Percentiles rank a stretch among this genome's conserved stretches.
These are phyloP conservation scores for Pleurotus tuber-regium DNA, from an alignment of 768 basidiomycete genomes.

Conservation along the genomic window DNA sequence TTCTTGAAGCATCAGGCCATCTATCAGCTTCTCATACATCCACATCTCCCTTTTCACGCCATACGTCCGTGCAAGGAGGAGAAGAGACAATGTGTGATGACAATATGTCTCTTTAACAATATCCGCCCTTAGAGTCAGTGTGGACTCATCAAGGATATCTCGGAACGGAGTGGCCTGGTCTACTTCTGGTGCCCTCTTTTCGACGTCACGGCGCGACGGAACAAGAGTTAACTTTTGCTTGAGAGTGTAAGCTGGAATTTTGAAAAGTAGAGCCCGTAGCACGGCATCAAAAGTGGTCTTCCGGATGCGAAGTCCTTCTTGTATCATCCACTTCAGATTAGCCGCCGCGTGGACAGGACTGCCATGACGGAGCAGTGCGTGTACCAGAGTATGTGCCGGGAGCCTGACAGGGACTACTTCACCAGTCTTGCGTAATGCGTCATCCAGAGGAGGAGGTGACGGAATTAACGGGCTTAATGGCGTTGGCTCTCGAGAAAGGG, in stretches of 20 bases:
- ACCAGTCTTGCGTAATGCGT: not conserved
- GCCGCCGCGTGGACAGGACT: not conserved
- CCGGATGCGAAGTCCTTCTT: not conserved
- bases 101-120: not conserved
- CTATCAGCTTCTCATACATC: slow-evolving; percentile 4
- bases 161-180: not conserved
- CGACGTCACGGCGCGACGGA: no score
- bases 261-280: not conserved
- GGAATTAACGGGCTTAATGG: not conserved
- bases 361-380: not conserved
- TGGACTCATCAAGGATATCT: no score
- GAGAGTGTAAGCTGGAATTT: not conserved
- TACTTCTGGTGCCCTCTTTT: no score
- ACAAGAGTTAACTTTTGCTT: not conserved
- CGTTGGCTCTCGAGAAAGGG: no score
- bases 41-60: slow-evolving; percentile 5
- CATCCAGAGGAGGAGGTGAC: not conserved
- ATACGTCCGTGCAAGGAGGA: not conserved
- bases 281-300: not conserved
- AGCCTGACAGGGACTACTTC: not conserved
- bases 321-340: not conserved
- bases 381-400: not conserved
- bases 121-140: no score
- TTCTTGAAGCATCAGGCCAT: not conserved
- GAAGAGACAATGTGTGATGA: not conserved